Base-by-base conservation (phyloP, 2,329 filamentous ascomycete species). In the Pseudocercospora macadamiae region DNA sequence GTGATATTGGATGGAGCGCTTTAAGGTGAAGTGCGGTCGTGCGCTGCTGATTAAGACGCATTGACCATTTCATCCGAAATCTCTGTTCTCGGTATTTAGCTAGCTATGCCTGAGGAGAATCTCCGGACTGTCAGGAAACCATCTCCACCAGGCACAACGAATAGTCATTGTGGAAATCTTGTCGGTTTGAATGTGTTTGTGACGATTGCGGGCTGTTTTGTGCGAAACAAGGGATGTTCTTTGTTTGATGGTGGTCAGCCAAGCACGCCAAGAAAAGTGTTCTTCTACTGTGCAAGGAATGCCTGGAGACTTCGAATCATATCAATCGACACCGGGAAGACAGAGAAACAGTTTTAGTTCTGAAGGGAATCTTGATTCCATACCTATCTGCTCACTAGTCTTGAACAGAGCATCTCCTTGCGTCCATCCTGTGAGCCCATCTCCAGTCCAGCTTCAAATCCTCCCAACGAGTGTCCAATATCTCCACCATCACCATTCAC, bases 51-150 rank as follows among this genome's bases (percentile, higher is more conserved):
- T 49, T 49, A 34, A 30, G 47, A 49, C 47, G 47, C 47, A 21
- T 49, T 30, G 47, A 49, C 47, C 47, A 49, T 49, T 16, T 30
- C 47, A 47, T 28, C 21, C 42, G 42, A 47, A 47, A 25, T 47
- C 23, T 47, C 42, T 47, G 23, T 47, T 23, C 19, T 9, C 42
- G 42, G 12, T 16, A 47, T 47, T 18, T 28, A 3, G 42, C 42
- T 26, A 26, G 42, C 42, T 14, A 21, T n/a, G 42, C 23, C 23
- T 16, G 23, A 47, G 21, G 42, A 9, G 2, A 28, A 47, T 47
- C 23, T 28, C 26, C 42, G 42, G 42, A 4, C 9, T 32, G 28
- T n/a, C n/a, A n/a, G n/a, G n/a, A n/a, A n/a, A n/a, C n/a, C n/a
- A n/a, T n/a, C n/a, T n/a, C n/a, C n/a, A n/a, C n/a, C 28, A 32